Evolutionary conservation across 208 protist genomes (phyloP), one percentile per base, ranked within the genome.

Genomic region (Leishmania turanica): DNA sequence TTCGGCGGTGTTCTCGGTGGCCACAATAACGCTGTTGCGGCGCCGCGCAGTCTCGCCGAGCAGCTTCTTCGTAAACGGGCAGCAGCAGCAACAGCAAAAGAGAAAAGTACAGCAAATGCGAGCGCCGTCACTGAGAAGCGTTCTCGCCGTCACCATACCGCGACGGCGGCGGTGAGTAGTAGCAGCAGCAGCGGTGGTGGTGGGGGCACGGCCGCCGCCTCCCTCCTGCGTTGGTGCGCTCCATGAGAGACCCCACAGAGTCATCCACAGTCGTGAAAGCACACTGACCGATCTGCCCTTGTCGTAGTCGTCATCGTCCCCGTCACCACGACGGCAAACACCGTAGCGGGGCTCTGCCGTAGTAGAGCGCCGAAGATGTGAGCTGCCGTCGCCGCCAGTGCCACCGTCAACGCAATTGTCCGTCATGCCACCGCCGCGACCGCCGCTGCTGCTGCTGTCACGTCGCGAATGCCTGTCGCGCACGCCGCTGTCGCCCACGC

Each of bases 71-170:
- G 40, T 51, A 45, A 72, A 72, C 15, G 66, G 66, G 66, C 37
- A 72, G 40, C 37, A 72, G 40, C 66, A 72, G 66, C 40, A 72
- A 31, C 66, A 72, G 66, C 66, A 72, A 4, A 37, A 13, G 15
- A 72, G 5, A 3, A 72, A 13, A 8, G 62, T 68, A 19, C 53
- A 7, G 37, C 34, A 45, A 19, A 72, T 15, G 9, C 66, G 66
- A 19, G 21, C 37, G 37, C 37, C 66, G 17, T 72, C 66, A 27
- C 19, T 21, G 34, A 72, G 31, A 40, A 68, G 7, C 31, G n/a
- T 40, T 17, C 62, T 7, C 11, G 5, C 6, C n/a, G n/a, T 40
- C 8, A 34, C n/a, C 7, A 68, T 19, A 27, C 62, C n/a, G 34
- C 62, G 62, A 40, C 62, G 62, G 0, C 62, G 62, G 62, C 34